Base-by-base conservation (phyloP, 805 yeast genomes). In the Komagataella pseudopastoris region DNA sequence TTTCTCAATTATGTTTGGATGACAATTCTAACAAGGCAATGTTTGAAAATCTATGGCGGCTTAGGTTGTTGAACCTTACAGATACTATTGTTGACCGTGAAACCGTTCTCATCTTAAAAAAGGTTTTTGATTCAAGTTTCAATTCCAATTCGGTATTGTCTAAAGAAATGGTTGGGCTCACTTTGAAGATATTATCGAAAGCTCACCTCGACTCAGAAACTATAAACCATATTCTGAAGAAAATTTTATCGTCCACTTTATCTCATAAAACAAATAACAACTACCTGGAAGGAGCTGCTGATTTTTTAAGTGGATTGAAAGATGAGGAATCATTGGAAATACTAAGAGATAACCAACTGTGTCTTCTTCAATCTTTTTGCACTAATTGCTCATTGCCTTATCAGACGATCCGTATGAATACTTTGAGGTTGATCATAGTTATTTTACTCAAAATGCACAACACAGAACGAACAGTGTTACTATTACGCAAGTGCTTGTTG, bases 401-500 rank as follows among this genome's bases (percentile, higher is more conserved):
- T 30, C 2, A 30, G 14, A 14, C 10, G 39, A 14, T 30, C 8
- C 39, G 39, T 30, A 30, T 10, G 39, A 30, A 14, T 30, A 30
- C 39, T 30, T 30, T 30, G 8, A 30, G 14, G 39, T 30, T 30
- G 39, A 30, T 30, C n/a, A 30, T 30, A 30, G 39, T 8, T 30
- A 30, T 30, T 10, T 10, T 30, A 8, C 39, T 10, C 39, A 30
- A 30, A 30, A 7, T 30, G n/a, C 10, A 30, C 14, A 5, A 30
- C 39, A 30, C 39, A 5, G 39, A 30, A 30, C 39, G 14, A 14
- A 30, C 39, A 30, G 39, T 30, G 39, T 30, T 10, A 30, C 14
- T 30, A 10, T 30, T 30, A 14, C 39, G 39, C 39, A 78, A 76
- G 50, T 76, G 83, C 54, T 66, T 72, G 50, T 59, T 77, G 2